These are phyloP conservation scores for Penicillium canescens DNA, from an alignment of 495 filamentous ascomycete genomes.

Conservation along the genomic window DNA sequence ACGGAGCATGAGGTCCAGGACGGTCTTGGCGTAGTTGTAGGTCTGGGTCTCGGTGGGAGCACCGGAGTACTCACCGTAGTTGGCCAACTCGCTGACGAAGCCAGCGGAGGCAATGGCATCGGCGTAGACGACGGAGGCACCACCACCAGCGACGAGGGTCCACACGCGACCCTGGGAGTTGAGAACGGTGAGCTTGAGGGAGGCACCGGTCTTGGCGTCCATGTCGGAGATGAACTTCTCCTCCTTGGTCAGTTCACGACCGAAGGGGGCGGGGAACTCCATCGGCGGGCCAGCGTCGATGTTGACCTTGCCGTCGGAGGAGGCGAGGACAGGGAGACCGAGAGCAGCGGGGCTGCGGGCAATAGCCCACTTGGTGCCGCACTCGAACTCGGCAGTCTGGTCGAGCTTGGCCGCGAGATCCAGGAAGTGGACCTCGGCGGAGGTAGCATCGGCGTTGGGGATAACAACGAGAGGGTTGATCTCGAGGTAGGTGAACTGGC, in stretches of 20 bases:
- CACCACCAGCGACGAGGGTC: constrained; percentile 98
- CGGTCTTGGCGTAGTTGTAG: constrained; percentile 95
- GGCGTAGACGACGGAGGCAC: constrained; percentile 98
- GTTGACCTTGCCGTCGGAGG: constrained; percentile 72
- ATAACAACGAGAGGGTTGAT: constrained; percentile 99
- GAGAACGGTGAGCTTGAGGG: constrained; percentile 95
- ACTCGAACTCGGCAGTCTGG: constrained; percentile 99
- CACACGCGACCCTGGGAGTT: constrained; percentile 91
- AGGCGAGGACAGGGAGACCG: constrained; percentile 62
- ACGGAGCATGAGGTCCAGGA: constrained; percentile 97
- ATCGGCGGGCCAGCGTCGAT: constrained; percentile 97
- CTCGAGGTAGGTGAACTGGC: constrained; percentile 99
- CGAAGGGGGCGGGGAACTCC: constrained; percentile 98
- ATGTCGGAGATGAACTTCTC: constrained; percentile 98
- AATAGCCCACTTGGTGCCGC: constrained; percentile 97
- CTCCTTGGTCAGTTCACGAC: constrained; percentile 96
- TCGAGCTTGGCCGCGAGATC: constrained; percentile 98
- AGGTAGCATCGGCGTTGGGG: constrained; percentile 87
- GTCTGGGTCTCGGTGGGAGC: constrained; percentile 98
- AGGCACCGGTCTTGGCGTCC: constrained; percentile 98
- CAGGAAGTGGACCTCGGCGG: constrained; percentile 94
- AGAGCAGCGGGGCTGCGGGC: constrained; percentile 86
- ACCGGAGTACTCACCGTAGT: constrained; percentile 99
- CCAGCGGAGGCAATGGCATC: constrained; percentile 97
- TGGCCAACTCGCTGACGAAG: constrained; percentile 94